These are phyloP conservation scores for Secale cereale DNA, from an alignment of 176 grass and related monocot genomes.

Conservation along the genomic window DNA sequence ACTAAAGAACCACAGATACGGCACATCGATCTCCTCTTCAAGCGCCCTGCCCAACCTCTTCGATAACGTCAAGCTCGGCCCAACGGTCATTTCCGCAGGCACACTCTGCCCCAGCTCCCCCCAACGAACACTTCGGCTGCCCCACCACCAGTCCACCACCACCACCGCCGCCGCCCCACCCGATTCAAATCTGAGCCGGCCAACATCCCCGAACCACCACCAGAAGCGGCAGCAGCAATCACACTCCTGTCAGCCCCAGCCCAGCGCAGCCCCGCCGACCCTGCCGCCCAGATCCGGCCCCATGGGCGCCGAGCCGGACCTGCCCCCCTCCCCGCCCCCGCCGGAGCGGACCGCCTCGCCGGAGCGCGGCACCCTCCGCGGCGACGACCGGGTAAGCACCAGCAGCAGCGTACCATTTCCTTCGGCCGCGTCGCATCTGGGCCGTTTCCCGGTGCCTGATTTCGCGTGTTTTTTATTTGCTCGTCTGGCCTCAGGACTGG, in stretches of 20 bases:
- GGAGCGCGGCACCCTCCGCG: neutral
- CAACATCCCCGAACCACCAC: neutral
- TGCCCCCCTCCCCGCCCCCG: neutral
- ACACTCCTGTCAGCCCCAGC: conserved; percentile 5
- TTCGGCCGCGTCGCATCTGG: too few species aligned
- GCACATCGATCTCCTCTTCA: neutral
- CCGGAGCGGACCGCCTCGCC: conserved; percentile 18
- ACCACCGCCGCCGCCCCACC: neutral
- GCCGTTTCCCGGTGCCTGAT: neutral
- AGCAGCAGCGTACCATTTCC: too few species aligned
- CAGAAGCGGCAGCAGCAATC: neutral
- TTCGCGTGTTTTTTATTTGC: neutral
- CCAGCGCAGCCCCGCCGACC: neutral
- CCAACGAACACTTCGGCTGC: neutral
- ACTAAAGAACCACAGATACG: neutral
- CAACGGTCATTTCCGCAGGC: neutral
- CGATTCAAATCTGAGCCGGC: neutral
- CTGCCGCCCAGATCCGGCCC: neutral
- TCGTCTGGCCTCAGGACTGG: neutral
- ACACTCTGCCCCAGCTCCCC: neutral
- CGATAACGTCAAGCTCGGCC: neutral
- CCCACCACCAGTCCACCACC: too few species aligned
- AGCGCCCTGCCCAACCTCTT: too few species aligned
- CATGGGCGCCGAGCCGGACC: conserved; percentile 28
- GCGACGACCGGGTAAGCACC: neutral